phyloP scores from a whole-genome alignment of 495 filamentous ascomycete genomes.

The Thozetella sp. region DNA sequence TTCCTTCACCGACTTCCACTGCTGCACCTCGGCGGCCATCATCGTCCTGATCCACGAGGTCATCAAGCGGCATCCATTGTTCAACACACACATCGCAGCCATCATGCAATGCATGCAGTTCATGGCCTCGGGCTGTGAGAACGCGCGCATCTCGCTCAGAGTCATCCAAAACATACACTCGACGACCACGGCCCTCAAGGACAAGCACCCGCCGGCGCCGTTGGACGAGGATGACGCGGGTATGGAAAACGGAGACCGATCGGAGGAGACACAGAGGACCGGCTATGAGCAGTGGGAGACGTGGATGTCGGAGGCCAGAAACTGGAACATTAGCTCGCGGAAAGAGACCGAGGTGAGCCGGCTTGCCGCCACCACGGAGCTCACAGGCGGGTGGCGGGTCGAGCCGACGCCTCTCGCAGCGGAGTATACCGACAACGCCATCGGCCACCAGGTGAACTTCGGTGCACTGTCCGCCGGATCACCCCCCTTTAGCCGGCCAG shows the following conservation, averaged over 20 bases:
- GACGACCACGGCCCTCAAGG: background rate
- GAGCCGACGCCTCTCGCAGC: background rate
- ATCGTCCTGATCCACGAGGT: conserved; percentile 6
- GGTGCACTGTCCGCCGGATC: no score
- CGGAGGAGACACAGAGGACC: background rate
- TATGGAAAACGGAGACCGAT: background rate
- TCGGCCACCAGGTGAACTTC: no score
- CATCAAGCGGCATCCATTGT: background rate
- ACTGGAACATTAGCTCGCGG: background rate
- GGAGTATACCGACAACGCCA: no score
- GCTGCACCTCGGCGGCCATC: conserved; percentile 3
- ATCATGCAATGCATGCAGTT: conserved; percentile 2
- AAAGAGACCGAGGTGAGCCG: background rate
- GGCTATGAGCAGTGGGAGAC: conserved; percentile 5
- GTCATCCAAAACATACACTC: conserved; percentile 1
- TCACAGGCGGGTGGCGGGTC: background rate
- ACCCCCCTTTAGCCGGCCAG: background rate
- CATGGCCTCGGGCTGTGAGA: conserved; percentile 5
- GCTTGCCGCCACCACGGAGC: background rate
- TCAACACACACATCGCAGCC: background rate
- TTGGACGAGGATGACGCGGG: background rate
- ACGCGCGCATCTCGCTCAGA: background rate
- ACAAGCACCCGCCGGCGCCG: background rate
- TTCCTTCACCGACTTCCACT: conserved; percentile 2
- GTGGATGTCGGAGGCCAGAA: conserved; percentile 3